These are phyloP conservation scores for Fomitopsis serialis DNA, from an alignment of 768 basidiomycete species.

Conservation along the genomic window DNA sequence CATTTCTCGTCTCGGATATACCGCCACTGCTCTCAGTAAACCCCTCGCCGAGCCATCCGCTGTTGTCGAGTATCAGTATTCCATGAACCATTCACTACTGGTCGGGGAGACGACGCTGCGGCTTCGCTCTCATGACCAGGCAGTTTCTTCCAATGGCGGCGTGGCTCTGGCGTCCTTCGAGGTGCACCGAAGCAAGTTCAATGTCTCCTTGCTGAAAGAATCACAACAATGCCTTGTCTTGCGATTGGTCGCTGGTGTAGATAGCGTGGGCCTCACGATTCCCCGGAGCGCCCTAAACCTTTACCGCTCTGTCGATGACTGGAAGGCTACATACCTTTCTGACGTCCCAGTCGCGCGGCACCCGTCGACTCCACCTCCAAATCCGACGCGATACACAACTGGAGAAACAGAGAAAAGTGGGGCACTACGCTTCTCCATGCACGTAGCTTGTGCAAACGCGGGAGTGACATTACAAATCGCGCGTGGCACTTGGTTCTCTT, in stretches of 20 bases:
- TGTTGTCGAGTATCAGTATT: conserved; percentile 37
- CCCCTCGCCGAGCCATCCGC: conserved; percentile 43
- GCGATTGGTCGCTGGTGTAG: conserved; percentile 40
- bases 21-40: conserved; percentile 29
- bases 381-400: conserved; percentile 21
- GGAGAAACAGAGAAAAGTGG: background rate
- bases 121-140: conserved; percentile 50
- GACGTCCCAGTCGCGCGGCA: conserved; percentile 64
- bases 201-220: conserved; percentile 44
- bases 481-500: conserved; percentile 85
- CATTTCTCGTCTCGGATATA: conserved; percentile 33
- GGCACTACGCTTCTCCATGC: conserved; percentile 38
- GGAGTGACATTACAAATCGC: conserved; percentile 74
- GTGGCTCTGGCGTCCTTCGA: conserved; percentile 52
- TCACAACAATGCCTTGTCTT: conserved; percentile 29
- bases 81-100: conserved; percentile 41
- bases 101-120: conserved; percentile 52
- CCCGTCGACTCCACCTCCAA: conserved; percentile 30
- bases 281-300: conserved; percentile 79
- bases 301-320: conserved; percentile 76
- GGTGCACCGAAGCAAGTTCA: conserved; percentile 41
- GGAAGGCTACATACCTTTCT: conserved; percentile 76
- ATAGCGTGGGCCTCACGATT: conserved; percentile 48
- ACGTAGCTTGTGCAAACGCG: conserved; percentile 44
- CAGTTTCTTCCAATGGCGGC: conserved; percentile 17